Evolutionary conservation across 768 basidiomycete species (phyloP), one percentile per base, ranked within the genome.

Genomic region (Royoungia palumana): DNA sequence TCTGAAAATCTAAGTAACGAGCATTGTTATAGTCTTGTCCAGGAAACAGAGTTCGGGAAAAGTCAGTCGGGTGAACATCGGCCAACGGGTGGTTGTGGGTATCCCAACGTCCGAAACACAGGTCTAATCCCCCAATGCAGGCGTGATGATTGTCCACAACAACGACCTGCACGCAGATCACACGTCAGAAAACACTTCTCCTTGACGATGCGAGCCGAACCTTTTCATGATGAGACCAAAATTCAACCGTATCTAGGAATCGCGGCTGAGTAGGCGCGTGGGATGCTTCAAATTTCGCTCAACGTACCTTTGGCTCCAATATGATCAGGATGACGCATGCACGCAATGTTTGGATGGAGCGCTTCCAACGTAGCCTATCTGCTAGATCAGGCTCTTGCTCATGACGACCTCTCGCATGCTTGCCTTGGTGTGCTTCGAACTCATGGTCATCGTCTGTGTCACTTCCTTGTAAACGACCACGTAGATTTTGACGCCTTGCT

Each of bases 71-170:
- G 62, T 97, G 94, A 3, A 82, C 89, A 60, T 99, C 95, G 4
- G 94, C 87, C 34, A 97, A 78, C 1, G 94, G 94, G 64, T 93
- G 89, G 35, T 73, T 87, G 61, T 90, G 82, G 0, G 89, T 91
- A 69, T 98, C 96, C 94, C 95, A 99, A 17, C 96, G 86, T 11
- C 96, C 96, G 58, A 94, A 96, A 72, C 93, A 97, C 16, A 96
- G 75, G 66, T 99, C 96, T 22, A 99, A 81, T 11, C 96, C 96
- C 20, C 96, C 96, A 46, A 96, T 83, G 56, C 86, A 88, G 3
- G 89, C 92, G 43, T 73, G 77, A 59, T 87, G 83, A 60, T 93
- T 90, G 64, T 96, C 94, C 7, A 95, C 84, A 21, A 92, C 80
- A 19, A 94, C 88, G 38, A 92, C 81, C 72, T 72, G 43, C 21